Evolutionary conservation across 2,329 filamentous ascomycete species (phyloP), one percentile per base, ranked within the genome.

Genomic region (Fusarium solani-melongenae): DNA sequence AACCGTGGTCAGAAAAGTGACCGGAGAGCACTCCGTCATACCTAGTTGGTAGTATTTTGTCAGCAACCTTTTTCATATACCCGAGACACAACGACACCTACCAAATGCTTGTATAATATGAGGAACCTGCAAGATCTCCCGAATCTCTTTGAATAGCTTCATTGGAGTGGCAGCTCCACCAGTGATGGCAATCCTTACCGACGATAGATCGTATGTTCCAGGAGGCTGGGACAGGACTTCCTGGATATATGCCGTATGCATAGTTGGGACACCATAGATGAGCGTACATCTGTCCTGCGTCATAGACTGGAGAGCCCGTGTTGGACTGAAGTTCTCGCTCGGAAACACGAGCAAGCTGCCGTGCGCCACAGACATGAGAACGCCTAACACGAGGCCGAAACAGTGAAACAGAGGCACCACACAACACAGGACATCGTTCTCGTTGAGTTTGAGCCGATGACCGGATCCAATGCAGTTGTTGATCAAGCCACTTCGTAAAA

Each of bases 71-170:
- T 0, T 3, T 39, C 38, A 3, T 5, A 5, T 39, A 20, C 11
- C 10, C 2, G 17, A 3, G 1, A 3, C 5, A 5, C 10, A 20
- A 5, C 0, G 2, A 20, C 1, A 20, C 17, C 5, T 39, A 39
- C 38, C 38, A 20, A 39, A 39, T 3, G 38, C 38, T 17, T 39
- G 38, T 12, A 39, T 17, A 2, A 39, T 39, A 39, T 39, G 38
- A 20, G 38, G 38, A 39, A 39, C 17, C 17, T 20, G 17, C 17
- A 39, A 20, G 5, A 39, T 6, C 10, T 39, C 38, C 6, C 38
- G 17, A 5, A 39, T 39, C 10, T 39, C 38, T 39, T 20, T 39
- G 17, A 39, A 39, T 3, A 39, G 17, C 1, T 39, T 39, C 38
- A 39, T 39, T 6, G 38, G 38, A 20, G 38, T 39, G 2, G 38